These are phyloP conservation scores for Cryptococcus sp. DNA, from an alignment of 1,284 basidiomycete genomes.

Conservation along the genomic window DNA sequence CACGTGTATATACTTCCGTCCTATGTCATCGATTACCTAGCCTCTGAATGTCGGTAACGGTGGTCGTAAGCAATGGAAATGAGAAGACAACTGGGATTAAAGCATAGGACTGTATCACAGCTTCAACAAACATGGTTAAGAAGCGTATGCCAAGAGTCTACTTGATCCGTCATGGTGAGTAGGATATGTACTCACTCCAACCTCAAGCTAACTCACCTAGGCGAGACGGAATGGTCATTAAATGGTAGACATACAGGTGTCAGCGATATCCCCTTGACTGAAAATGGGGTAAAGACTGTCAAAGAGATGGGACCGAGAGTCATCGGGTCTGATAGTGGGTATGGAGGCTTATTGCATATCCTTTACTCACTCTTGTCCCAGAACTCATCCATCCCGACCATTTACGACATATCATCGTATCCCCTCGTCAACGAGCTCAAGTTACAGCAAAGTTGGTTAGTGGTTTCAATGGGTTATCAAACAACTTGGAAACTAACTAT, in stretches of 20 bases:
- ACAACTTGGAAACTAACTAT: too few species aligned
- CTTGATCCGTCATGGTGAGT: conserved; percentile 44
- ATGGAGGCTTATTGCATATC: background rate
- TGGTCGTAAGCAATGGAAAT: too few species aligned
- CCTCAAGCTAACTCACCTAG: conserved; percentile 45
- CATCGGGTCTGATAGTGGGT: conserved; percentile 72
- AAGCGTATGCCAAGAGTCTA: conserved; percentile 49
- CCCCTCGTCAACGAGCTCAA: conserved; percentile 77
- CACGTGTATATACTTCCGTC: too few species aligned
- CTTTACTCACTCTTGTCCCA: conserved; percentile 35
- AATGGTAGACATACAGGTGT: conserved; percentile 84
- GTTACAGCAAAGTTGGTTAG: conserved; percentile 68
- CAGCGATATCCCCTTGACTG: conserved; percentile 79
- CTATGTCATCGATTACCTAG: too few species aligned
- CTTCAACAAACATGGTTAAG: conserved; percentile 12
- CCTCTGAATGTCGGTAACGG: too few species aligned
- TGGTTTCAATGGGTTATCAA: background rate
- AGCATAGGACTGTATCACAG: too few species aligned
- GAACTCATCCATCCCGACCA: conserved; percentile 74
- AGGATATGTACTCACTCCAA: background rate
- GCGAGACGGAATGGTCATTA: conserved; percentile 91
- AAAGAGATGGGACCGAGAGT: conserved; percentile 60
- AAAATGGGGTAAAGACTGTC: conserved; percentile 71
- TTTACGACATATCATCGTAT: conserved; percentile 71
- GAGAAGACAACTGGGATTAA: too few species aligned